Evolutionary conservation across 192 early-diverging fungal genomes (phyloP), one percentile per base, ranked within the genome.

Genomic region (Jimgerdemannia flammicorona): DNA sequence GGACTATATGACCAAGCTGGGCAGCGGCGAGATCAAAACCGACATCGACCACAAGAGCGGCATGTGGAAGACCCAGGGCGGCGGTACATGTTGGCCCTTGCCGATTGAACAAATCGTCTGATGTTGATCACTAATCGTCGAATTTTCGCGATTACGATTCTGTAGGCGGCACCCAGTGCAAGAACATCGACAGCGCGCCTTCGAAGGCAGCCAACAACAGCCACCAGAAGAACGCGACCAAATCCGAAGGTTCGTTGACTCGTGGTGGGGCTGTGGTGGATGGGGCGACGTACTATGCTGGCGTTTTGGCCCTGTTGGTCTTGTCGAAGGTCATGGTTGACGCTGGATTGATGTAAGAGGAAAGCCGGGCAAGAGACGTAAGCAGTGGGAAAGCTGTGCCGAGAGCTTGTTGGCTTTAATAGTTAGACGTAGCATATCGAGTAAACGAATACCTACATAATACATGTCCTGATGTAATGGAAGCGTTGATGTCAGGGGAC

Each of bases 11-110:
- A 71, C 6, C 3, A 77, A 82, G 65, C 71, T 82, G 77, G 66
- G 74, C 4, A 71, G 70, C 64, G 81, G 81, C 4, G 76, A 82
- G 29, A 69, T 82, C 43, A 76, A 40, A 18, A 78, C 81, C 3
- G 77, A 75, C 9, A 77, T 82, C 3, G 81, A 82, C 70, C 78
- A 82, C 44, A 82, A 82, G 65, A 79, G 74, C 42, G 81, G 81
- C 3, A 72, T 59, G 49, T 59, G 49, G 49, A 59, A 82, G 17
- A 76, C 70, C 29, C 77, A 77, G 9, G 44, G 9, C 29, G 70
- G 74, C 20, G 81, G 77, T 3, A 68, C 66, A 14, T 73, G 75
- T 69, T 69, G 74, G 29, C 29, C 29, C 29, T 29, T 29, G 29
- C 29, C 29, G 29, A 29, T 29, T 29, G 29, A 29, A 29, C 29